Base-by-base conservation (phyloP, 2,329 filamentous ascomycete species). In the Colletotrichum viniferum region DNA sequence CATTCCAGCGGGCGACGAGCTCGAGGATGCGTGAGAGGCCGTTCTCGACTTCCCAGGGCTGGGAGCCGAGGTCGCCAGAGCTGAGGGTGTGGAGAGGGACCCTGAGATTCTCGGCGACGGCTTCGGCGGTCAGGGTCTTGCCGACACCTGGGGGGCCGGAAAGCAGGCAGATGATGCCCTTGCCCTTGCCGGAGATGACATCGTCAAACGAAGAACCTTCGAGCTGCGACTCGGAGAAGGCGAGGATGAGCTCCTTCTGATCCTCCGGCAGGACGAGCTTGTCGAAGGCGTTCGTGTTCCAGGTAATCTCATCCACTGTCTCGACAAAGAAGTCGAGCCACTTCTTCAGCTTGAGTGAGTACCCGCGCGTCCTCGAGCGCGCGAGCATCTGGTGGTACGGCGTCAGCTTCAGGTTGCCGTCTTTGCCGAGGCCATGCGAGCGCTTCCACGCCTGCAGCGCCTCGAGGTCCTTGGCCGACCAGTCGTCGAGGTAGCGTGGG, bases 61-160 rank as follows among this genome's bases (percentile, higher is more conserved):
- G 90, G 2, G 91, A 91, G 32, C 94, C 94, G 0, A 96, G 88
- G 80, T 96, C 94, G 34, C 94, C 94, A 0, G 93, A 93, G 76
- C 85, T 86, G 64, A 91, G 84, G 28, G 84, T 85, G 78, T 90
- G 89, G 7, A 91, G 83, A 3, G 88, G 90, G 52, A 86, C 85
- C 60, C 83, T 82, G 76, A 87, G 86, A 77, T 85, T 83, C 81
- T 90, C 88, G 1, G 89, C 88, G 4, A 90, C 86, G 2, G 85
- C 84, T 80, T 88, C 86, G 9, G 87, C 87, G 2, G 87, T 89
- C 55, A 87, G 81, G 1, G 88, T 89, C 82, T 89, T 89, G 28
- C 88, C 88, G 7, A 87, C 86, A 38, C 88, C 88, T 0, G 88
- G 87, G 0, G 83, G 85, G 13, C 89, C 88, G 1, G 84, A 85